Evolutionary conservation across 148 eudicot species (phyloP).

Genomic region (Fallopia convolvulus): DNA sequence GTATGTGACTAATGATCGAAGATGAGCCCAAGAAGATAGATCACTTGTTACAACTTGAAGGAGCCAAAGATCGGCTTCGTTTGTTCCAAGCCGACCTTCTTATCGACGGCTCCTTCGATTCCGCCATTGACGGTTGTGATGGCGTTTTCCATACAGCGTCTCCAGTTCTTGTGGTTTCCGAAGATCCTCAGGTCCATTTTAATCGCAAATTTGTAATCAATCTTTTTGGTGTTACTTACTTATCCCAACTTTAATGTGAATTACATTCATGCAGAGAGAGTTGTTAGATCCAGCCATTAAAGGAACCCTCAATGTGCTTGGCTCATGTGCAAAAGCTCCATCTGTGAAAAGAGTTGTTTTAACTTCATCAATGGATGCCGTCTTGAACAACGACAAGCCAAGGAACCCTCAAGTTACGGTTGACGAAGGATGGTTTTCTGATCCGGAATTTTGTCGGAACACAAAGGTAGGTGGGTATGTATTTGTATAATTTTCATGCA

Average conservation of each 20-base stretch:
- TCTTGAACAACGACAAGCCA: conserved; percentile 19
- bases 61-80: conserved; percentile 25
- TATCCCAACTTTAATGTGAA: too few species aligned
- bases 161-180: conserved; percentile 4
- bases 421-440: conserved; percentile 41
- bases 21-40: conserved; percentile 19
- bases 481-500: not conserved
- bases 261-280: conserved; percentile 23
- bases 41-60: conserved; percentile 19
- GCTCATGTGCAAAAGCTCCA: conserved; percentile 27
- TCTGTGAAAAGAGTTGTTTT: conserved; percentile 32
- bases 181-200: conserved; percentile 20
- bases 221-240: too few species aligned
- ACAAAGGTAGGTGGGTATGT: not conserved
- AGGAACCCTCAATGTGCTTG: conserved; percentile 44
- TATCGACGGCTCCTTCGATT: conserved; percentile 25
- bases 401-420: conserved; percentile 27
- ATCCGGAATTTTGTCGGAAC: conserved; percentile 10
- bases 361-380: conserved; percentile 38
- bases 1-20: not conserved
- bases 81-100: conserved; percentile 19
- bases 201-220: not conserved
- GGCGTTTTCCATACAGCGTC: conserved; percentile 30
- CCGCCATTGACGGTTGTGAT: conserved; percentile 20
- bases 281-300: conserved; percentile 37